Evolutionary conservation across 371 early-diverging fungal species (phyloP).

Genomic region (Mortierella sp.): DNA sequence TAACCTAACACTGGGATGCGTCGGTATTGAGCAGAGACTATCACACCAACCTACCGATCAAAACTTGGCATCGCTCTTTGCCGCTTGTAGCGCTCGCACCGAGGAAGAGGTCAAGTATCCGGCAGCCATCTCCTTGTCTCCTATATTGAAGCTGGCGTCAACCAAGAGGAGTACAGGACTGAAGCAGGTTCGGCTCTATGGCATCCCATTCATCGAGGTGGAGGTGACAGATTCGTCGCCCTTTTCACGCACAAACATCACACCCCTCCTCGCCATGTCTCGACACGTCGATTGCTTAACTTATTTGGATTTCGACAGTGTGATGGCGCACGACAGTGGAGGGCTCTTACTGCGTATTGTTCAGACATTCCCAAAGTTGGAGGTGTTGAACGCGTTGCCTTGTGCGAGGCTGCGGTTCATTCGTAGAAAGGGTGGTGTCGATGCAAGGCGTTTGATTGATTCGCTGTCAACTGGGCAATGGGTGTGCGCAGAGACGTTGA

Average conservation of each 20-base stretch:
- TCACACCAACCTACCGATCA: not conserved
- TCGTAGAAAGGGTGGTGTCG: not conserved
- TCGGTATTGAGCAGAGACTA: not conserved
- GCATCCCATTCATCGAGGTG: not conserved
- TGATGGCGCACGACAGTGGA: not conserved
- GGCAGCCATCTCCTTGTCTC: not conserved
- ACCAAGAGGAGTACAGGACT: not conserved
- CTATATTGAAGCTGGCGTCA: not conserved
- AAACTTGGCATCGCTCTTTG: not conserved
- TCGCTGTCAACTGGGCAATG: not conserved
- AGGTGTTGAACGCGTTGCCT: not conserved
- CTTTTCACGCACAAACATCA: not conserved
- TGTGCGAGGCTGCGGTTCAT: not conserved
- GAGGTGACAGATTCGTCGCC: not conserved
- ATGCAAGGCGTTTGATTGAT: not conserved
- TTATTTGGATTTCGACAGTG: not conserved
- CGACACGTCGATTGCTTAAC: not conserved
- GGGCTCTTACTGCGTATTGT: not conserved
- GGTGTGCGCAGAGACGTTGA: conserved; percentile 1
- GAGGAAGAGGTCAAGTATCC: not conserved
- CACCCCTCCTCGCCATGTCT: not conserved
- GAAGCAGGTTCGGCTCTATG: conserved; percentile 2
- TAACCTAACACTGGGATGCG: not conserved
- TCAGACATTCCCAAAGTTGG: not conserved
- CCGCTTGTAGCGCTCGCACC: not conserved